phyloP scores from a whole-genome alignment of 73 alveolate genomes.

The Urostyla sp. region DNA sequence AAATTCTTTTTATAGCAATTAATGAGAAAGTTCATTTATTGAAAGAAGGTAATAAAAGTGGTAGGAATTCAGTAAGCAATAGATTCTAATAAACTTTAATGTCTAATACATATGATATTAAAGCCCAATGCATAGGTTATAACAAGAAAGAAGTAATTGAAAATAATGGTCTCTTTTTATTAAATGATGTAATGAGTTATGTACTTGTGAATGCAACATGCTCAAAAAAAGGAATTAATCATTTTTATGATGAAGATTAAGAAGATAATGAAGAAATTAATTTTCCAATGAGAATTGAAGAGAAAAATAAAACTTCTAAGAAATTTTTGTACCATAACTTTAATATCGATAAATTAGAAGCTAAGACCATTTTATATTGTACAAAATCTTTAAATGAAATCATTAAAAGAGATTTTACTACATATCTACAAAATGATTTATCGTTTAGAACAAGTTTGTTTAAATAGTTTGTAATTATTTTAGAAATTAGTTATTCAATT shows the following conservation, averaged over 20 bases:
- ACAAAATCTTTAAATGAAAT: not conserved
- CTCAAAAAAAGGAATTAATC: not conserved
- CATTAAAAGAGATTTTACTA: not conserved
- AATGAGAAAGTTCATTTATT: no score
- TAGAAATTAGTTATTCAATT: not conserved
- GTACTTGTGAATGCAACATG: not conserved
- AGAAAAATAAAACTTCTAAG: not conserved
- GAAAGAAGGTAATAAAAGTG: no score
- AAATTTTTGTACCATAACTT: not conserved
- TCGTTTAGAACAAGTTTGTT: not conserved
- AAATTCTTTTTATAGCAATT: not conserved
- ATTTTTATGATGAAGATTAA: not conserved
- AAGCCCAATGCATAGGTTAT: not conserved
- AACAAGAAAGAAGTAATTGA: not conserved
- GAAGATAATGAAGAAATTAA: conserved; percentile 8
- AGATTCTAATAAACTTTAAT: not conserved
- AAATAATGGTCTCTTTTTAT: not conserved
- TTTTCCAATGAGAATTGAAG: conserved; percentile 31
- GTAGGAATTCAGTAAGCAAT: no score
- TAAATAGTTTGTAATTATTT: not conserved
- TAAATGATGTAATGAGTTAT: not conserved
- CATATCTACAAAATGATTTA: not conserved
- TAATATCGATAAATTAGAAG: conserved; percentile 23
- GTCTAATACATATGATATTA: not conserved
- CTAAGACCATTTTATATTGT: conserved; percentile 9